phyloP scores from a whole-genome alignment of 129 eudicot genomes.

The Smallanthus sonchifolius region DNA sequence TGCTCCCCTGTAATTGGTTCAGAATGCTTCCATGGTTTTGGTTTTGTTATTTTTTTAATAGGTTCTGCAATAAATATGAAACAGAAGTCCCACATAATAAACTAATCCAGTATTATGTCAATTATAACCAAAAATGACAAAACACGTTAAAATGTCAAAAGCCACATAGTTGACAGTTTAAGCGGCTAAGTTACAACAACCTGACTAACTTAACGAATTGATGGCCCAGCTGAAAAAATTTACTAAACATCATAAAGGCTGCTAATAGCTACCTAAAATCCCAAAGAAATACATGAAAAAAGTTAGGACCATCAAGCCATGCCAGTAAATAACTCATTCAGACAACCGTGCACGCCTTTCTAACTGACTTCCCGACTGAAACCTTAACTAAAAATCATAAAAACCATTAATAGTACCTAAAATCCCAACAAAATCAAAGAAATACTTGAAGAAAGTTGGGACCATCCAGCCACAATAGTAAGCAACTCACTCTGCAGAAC shows the following conservation, averaged over 20 bases:
- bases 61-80: constrained; percentile 19
- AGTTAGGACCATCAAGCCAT: neutral
- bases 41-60: constrained; percentile 66
- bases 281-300: neutral
- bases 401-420: neutral
- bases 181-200: neutral
- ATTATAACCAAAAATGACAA: neutral
- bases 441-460: neutral
- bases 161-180: neutral
- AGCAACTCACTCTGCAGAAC: neutral
- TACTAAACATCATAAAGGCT: neutral
- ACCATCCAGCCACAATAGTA: neutral
- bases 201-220: neutral
- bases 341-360: neutral
- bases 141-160: neutral
- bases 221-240: neutral
- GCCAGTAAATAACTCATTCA: neutral
- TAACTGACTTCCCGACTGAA: neutral
- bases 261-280: neutral
- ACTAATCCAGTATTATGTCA: neutral
- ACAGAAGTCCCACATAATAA: neutral
- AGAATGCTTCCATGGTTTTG: constrained; percentile 88
- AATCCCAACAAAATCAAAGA: neutral
- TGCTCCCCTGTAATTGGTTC: constrained; percentile 71
- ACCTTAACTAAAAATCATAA: neutral